phyloP scores from a whole-genome alignment of 2,329 filamentous ascomycete genomes.

The Chrysosporium keratinophilum region DNA sequence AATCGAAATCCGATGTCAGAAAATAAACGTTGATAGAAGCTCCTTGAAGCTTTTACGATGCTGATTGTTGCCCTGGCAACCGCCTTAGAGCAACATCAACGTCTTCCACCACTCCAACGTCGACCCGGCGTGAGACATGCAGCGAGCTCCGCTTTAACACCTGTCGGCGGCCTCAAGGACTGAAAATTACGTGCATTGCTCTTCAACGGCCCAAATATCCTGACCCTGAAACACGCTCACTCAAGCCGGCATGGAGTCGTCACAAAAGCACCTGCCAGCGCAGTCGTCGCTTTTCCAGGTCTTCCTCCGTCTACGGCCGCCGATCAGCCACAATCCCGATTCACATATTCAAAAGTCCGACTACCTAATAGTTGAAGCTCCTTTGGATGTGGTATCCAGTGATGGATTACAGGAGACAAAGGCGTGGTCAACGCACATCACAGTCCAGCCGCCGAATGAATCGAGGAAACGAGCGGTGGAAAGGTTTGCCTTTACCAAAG shows the following conservation, averaged over 20 bases:
- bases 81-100: background rate
- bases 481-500: conserved; percentile 84
- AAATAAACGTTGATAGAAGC: background rate
- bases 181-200: no score
- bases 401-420: conserved; percentile 30
- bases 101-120: background rate
- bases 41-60: background rate
- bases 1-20: no score
- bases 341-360: conserved; percentile 29
- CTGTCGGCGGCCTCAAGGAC: background rate
- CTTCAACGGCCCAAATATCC: background rate
- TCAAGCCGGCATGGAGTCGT: conserved; percentile 27
- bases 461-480: conserved; percentile 77
- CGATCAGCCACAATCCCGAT: conserved; percentile 31
- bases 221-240: background rate
- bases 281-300: conserved; percentile 67
- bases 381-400: conserved; percentile 24
- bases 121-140: background rate
- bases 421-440: conserved; percentile 55
- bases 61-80: conserved; percentile 6
- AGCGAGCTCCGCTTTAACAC: background rate
- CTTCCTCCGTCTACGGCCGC: conserved; percentile 72
- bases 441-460: conserved; percentile 70
- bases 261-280: conserved; percentile 33
- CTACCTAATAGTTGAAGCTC: conserved; percentile 59